A percentile compares a stretch with the other conserved stretches of the same genome.
Evolutionary conservation across 2,329 filamentous ascomycete species (phyloP).

Genomic region (Ophiostoma angusticollis): DNA sequence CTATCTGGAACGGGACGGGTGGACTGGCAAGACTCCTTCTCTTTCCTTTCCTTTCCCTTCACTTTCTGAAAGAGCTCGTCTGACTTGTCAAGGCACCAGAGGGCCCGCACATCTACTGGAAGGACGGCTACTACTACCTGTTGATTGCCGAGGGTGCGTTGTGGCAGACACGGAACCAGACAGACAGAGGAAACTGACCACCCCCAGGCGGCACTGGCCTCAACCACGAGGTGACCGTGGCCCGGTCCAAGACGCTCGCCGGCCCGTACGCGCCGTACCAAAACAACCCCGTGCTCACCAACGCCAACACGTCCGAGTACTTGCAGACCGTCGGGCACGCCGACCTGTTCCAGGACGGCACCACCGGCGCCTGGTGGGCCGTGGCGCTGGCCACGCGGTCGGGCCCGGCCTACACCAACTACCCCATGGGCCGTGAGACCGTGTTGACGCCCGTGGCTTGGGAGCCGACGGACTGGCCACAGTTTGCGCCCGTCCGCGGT

Average conservation of each 20-base stretch:
- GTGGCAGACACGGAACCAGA: no score
- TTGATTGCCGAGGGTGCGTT: slow-evolving; percentile 40
- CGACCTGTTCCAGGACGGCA: slow-evolving; percentile 43
- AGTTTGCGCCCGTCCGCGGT: slow-evolving; percentile 23
- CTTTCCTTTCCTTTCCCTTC: no score
- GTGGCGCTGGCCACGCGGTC: slow-evolving; percentile 29
- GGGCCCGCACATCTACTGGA: slow-evolving; percentile 41
- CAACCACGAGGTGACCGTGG: slow-evolving; percentile 36
- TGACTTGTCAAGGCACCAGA: no score
- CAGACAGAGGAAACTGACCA: no score
- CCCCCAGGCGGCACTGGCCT: slow-evolving; percentile 38
- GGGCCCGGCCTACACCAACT: slow-evolving; percentile 24
- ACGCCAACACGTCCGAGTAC: slow-evolving; percentile 29
- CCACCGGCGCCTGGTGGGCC: slow-evolving; percentile 27
- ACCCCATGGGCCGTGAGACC: slow-evolving; percentile 32
- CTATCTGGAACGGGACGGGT: slow-evolving; percentile 36
- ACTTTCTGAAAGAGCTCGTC: no score
- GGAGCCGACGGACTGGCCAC: slow-evolving; percentile 22
- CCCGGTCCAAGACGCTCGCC: slow-evolving; percentile 26
- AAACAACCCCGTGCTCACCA: slow-evolving; percentile 33
- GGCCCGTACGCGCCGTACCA: slow-evolving; percentile 33
- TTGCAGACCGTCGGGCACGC: slow-evolving; percentile 44
- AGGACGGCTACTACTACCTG: slow-evolving; percentile 39
- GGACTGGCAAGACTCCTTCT: no score
- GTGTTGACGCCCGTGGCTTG: slow-evolving; percentile 28